Evolutionary conservation across 768 basidiomycete species (phyloP), one percentile per base, ranked within the genome.

Genomic region (Ramaria sp.): DNA sequence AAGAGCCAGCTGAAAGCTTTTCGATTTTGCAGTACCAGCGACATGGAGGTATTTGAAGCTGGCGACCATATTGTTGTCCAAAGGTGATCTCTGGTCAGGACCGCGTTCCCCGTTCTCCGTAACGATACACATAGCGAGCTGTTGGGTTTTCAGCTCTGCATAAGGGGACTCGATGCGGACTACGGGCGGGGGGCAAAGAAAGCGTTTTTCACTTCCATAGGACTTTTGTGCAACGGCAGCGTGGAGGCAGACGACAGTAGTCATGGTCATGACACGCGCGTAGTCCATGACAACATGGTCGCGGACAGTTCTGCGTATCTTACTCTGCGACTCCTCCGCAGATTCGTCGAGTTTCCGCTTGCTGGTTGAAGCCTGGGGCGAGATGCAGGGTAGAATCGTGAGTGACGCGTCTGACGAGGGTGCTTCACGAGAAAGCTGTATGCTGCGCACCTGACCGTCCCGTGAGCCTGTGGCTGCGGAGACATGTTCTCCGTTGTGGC

Each of bases 161-260:
- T 86, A 82, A 2, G 92, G 88, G 19, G 91, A 91, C 64, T 91
- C 88, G 61, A 94, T 90, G 63, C 91, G 88, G 31, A 97, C 90
- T 58, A 95, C 82, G 9, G 93, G 93, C 3, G 93, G 92, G 9
- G 93, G 93, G 65, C 89, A 91, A 38, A 97, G 79, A 67, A 94
- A 92, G 57, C 93, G 86, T 69, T 94, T 93, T 73, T 96, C 93
- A 69, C 86, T 91, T 52, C 91, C 91, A 67, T 96, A 96, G 11
- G 91, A 93, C 73, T 96, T 96, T 73, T 96, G 93, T 1, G 91
- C 93, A 51, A 93, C 91, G 33, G 89, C 90, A 24, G 92, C 91
- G 65, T 95, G 92, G 53, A 93, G 76, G 63, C 88, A 91, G 60
- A 91, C 81, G 33, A 92, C 88, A 39, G 89, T 91, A 38, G 90